These are phyloP conservation scores for Fusarium sambucinum DNA, from an alignment of 2,329 filamentous ascomycete species.

Conservation along the genomic window DNA sequence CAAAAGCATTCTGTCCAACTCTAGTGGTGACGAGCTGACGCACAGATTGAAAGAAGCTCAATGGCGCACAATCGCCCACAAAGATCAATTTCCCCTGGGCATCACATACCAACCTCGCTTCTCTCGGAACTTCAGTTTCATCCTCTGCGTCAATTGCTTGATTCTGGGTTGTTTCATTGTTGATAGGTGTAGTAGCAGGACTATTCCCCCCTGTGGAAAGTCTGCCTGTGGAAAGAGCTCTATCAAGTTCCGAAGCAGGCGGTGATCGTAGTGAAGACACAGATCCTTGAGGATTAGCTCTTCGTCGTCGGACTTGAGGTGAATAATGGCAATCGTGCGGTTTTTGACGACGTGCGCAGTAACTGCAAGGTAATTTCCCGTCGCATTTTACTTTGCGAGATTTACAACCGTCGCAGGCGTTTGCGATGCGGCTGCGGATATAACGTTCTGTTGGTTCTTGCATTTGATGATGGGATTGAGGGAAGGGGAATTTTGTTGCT, in stretches of 20 bases:
- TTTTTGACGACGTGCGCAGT: constrained; percentile 60
- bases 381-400: constrained; percentile 68
- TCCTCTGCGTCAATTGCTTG: constrained; percentile 55
- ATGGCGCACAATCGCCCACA: constrained; percentile 67
- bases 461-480: constrained; percentile 23
- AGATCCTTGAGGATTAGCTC: constrained; percentile 40
- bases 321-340: constrained; percentile 62
- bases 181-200: constrained; percentile 13
- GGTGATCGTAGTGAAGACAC: constrained; percentile 35
- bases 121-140: constrained; percentile 66
- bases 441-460: constrained; percentile 44
- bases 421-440: constrained; percentile 61
- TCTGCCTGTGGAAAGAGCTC: constrained; percentile 12
- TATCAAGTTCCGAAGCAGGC: constrained; percentile 36
- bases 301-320: constrained; percentile 55
- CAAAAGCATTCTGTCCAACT: constrained; percentile 63
- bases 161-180: constrained; percentile 3
- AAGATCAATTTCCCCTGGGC: constrained; percentile 67
- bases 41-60: constrained; percentile 68
- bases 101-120: constrained; percentile 65
- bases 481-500: constrained; percentile 27
- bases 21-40: constrained; percentile 63
- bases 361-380: constrained; percentile 64
- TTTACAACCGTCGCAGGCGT: constrained; percentile 68
- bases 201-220: not conserved